phyloP scores from a whole-genome alignment of 129 eudicot species.

The sunflower (Helianthus annuus) region DNA sequence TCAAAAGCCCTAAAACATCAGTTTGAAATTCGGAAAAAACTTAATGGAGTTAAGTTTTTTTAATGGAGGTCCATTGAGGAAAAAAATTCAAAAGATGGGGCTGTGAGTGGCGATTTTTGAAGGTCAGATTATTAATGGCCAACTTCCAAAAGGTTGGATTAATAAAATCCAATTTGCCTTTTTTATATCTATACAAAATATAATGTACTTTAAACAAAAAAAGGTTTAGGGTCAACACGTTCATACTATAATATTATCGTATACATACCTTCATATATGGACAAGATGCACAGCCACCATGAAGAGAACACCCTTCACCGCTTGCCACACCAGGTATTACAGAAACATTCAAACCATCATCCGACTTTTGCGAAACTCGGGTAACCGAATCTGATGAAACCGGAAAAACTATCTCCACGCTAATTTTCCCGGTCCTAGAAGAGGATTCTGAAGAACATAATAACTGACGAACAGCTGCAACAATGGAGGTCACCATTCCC shows the following conservation, averaged over 20 bases:
- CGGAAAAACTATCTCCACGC: slow-evolving; percentile 91
- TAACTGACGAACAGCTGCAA: slow-evolving; percentile 62
- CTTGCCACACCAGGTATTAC: slow-evolving; percentile 91
- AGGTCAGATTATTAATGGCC: too few relatives aligned
- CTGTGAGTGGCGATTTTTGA: too few relatives aligned
- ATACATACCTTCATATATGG: slow-evolving; percentile 88
- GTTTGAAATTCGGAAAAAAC: too few relatives aligned
- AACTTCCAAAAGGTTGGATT: too few relatives aligned
- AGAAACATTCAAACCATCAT: slow-evolving; percentile 38
- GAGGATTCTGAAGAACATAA: slow-evolving; percentile 50
- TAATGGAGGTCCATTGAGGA: too few relatives aligned
- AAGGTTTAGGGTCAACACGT: background rate
- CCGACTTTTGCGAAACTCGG: slow-evolving; percentile 48
- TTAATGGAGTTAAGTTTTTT: too few relatives aligned
- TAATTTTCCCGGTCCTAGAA: slow-evolving; percentile 48
- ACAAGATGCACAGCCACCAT: slow-evolving; percentile 99
- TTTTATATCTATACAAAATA: background rate
- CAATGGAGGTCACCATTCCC: slow-evolving; percentile 97
- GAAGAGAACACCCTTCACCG: slow-evolving; percentile 97
- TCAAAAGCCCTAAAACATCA: too few relatives aligned
- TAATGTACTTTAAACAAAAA: background rate
- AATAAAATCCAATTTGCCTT: background rate
- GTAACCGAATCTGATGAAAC: slow-evolving; percentile 89
- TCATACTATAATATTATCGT: background rate
- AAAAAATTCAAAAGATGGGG: too few relatives aligned